Percentiles rank a stretch among this genome's conserved stretches.
phyloP scores from a whole-genome alignment of 225 moss, liverwort and hornwort species.

The Straminergon stramineum region DNA sequence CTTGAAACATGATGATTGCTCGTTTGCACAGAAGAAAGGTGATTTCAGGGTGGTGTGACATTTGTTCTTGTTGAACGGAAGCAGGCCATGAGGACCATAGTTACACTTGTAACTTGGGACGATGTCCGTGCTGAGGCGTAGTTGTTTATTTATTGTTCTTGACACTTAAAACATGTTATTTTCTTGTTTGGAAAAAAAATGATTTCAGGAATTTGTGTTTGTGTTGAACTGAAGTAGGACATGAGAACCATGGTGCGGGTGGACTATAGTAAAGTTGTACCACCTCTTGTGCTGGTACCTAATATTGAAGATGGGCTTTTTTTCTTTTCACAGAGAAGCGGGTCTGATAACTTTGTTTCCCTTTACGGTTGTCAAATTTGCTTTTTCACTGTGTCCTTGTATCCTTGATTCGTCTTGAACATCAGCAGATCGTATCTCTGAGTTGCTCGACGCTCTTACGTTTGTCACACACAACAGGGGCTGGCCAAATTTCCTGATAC shows the following conservation, averaged over 20 bases:
- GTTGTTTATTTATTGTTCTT: constrained; percentile 1
- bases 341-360: not conserved
- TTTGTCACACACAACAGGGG: not conserved
- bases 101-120: not conserved
- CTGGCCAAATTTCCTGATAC: not conserved
- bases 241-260: not conserved
- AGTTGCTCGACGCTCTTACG: not conserved
- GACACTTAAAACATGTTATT: not conserved
- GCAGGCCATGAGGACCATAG: not conserved
- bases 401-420: not conserved
- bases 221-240: not conserved
- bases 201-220: not conserved
- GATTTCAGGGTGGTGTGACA: not conserved
- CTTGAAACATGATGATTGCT: constrained; percentile 1
- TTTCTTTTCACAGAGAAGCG: not conserved
- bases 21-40: not conserved
- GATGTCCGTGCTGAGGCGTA: not conserved
- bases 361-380: not conserved
- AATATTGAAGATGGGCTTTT: not conserved
- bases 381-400: not conserved
- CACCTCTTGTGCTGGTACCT: not conserved
- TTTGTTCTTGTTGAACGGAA: not conserved
- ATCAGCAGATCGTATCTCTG: not conserved
- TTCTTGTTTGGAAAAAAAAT: not conserved
- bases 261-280: not conserved